Evolutionary conservation across 331 rosid genomes (phyloP), one percentile per base, ranked within the genome.

Genomic region (Malus hybrid): DNA sequence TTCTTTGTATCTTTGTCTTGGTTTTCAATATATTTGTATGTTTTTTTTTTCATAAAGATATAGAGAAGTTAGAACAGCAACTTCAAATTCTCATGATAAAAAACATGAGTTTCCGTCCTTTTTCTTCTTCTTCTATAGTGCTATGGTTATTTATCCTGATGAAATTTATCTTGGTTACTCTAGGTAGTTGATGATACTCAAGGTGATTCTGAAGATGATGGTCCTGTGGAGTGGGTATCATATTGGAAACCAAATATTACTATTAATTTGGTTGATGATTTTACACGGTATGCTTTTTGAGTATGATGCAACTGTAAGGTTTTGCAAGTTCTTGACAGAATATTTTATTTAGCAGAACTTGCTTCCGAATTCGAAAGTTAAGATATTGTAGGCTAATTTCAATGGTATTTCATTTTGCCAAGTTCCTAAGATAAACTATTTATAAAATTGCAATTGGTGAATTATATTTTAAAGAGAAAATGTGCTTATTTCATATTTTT

Each of bases 161-260:
- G 63, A 82, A 61, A 22, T 75, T 71, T 62, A 68, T 78, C 75
- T 69, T 83, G 79, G 67, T 81, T 68, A 70, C 29, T 61, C 67
- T 75, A 93, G 98, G 89, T 80, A 63, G 88, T 74, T 78, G 87
- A 86, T 77, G 89, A 90, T 79, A 13, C 84, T 73, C 88, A 83
- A 73, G 88, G 70, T 82, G 88, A 87, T 82, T 74, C 88, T 58
- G 85, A 86, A 77, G 95, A 88, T 15, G 85, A 83, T 13, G 89
- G 77, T 65, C 89, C 89, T 68, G 84, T 79, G 81, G 99, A 88
- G 82, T 94, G 99, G 99, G 52, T 76, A 73, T 78, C 99, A 36
- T 90, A 86, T 55, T 92, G 95, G 95, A 91, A 90, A 77, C 96
- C 99, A 29, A 94, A 94, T 87, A 73, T 92, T 60, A 92, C 96